Percentiles rank a stretch among this genome's conserved stretches.
Conservation (phyloP, 2,329 filamentous ascomycete species). For the Pseudogymnoascus sp. region DNA sequence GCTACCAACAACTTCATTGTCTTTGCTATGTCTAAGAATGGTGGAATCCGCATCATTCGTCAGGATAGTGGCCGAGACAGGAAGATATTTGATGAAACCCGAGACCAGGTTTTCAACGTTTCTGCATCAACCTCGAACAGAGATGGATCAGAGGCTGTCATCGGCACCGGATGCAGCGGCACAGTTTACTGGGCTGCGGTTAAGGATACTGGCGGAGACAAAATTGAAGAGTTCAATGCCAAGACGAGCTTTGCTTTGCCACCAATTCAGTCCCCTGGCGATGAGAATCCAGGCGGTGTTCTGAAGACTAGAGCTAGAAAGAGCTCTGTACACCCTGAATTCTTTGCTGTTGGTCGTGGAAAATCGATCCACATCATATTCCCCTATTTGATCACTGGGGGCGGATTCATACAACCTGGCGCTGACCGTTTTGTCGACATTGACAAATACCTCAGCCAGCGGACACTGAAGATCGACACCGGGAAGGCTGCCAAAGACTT, state of each 20-base stretch:
- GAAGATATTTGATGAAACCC: constrained; percentile 82
- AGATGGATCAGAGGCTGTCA: constrained; percentile 66
- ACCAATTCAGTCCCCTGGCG: constrained; percentile 75
- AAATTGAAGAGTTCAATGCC: constrained; percentile 67
- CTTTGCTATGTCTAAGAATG: constrained; percentile 88
- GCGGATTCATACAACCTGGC: constrained; percentile 54
- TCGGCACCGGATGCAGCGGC: constrained; percentile 89
- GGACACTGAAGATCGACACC: constrained; percentile 86
- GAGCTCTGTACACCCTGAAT: constrained; percentile 81
- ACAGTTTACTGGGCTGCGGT: constrained; percentile 94
- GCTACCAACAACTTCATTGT: constrained; percentile 87
- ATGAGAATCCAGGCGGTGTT: constrained; percentile 83
- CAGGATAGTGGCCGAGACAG: constrained; percentile 89
- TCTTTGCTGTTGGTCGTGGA: constrained; percentile 89
- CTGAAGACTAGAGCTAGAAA: constrained; percentile 92
- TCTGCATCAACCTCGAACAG: constrained; percentile 63
- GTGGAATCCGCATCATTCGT: constrained; percentile 84
- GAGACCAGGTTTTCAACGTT: constrained; percentile 93
- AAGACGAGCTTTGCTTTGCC: constrained; percentile 83
- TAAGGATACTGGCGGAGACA: constrained; percentile 66
- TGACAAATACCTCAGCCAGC: constrained; percentile 78
- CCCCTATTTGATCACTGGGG: constrained; percentile 54
- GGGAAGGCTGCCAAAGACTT: constrained; percentile 99
- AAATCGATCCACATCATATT: constrained; percentile 91
- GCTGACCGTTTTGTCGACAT: constrained; percentile 70